Conservation (phyloP, 2,329 filamentous ascomycete genomes). For the Leptographium procerum region DNA sequence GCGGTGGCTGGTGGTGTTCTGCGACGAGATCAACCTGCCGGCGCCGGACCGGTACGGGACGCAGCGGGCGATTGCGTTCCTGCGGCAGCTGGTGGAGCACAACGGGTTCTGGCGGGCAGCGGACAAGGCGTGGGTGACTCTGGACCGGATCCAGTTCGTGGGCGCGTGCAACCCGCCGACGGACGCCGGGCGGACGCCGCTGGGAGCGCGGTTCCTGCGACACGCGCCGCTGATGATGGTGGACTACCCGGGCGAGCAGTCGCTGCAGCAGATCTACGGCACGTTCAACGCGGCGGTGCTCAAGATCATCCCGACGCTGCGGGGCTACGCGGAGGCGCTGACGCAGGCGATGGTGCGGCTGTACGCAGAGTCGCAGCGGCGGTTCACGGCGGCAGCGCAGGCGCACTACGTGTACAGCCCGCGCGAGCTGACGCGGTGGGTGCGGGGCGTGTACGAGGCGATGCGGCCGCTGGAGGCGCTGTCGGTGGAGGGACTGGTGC, state of each 20-base stretch:
- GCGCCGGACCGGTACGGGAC: constrained; percentile 97
- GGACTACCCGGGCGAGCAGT: constrained; percentile 92
- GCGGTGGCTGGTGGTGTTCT: constrained; percentile 96
- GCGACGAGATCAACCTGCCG: constrained; percentile 97
- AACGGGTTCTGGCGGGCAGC: constrained; percentile 98
- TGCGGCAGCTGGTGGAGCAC: constrained; percentile 94
- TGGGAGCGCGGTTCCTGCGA: constrained; percentile 86
- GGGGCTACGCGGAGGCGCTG: constrained; percentile 85
- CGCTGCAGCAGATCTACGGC: constrained; percentile 93
- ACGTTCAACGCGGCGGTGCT: constrained; percentile 95
- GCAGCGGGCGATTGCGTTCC: constrained; percentile 91
- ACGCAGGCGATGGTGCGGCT: constrained; percentile 97
- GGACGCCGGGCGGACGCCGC: constrained; percentile 87
- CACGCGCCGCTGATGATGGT: constrained; percentile 99
- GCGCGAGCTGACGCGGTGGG: constrained; percentile 95
- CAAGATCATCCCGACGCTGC: constrained; percentile 91
- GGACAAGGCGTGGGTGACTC: constrained; percentile 94
- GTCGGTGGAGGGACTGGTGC: constrained; percentile 78
- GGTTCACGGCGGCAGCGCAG: constrained; percentile 93
- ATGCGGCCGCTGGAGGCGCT: constrained; percentile 85
- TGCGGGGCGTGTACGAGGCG: constrained; percentile 92
- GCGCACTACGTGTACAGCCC: constrained; percentile 99
- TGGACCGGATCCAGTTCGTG: constrained; percentile 97
- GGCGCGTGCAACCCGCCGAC: constrained; percentile 97
- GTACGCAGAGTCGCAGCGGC: constrained; percentile 85